phyloP scores from a whole-genome alignment of 192 early-diverging fungal species.

The Rhizophagus prolifer region DNA sequence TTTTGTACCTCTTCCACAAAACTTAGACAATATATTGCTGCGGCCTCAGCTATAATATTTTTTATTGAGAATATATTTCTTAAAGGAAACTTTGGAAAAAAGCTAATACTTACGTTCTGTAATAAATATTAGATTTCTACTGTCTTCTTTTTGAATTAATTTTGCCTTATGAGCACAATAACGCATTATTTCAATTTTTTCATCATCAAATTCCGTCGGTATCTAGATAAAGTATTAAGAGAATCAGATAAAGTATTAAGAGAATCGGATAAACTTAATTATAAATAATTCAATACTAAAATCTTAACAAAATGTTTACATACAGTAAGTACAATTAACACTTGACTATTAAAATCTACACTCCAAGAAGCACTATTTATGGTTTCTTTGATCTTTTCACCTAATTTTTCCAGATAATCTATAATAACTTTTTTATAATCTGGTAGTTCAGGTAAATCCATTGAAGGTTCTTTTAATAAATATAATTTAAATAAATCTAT shows the following conservation, averaged over 20 bases:
- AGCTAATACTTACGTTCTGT: background rate
- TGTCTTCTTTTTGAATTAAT: background rate
- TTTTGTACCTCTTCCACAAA: too few species aligned
- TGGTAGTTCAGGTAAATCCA: background rate
- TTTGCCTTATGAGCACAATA: background rate
- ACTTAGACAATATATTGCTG: too few species aligned
- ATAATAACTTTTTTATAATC: background rate
- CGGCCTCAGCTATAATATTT: too few species aligned
- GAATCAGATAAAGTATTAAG: too few species aligned
- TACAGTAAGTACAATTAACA: background rate
- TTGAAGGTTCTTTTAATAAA: background rate
- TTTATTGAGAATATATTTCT: too few species aligned
- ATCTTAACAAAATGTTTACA: background rate
- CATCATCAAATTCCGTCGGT: background rate
- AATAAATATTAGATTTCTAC: background rate
- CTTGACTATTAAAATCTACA: background rate
- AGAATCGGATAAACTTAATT: too few species aligned
- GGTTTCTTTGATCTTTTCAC: background rate
- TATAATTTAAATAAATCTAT: constrained; percentile 13
- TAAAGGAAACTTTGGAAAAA: too few species aligned
- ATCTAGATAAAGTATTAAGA: background rate
- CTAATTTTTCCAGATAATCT: constrained; percentile 13
- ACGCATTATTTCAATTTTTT: background rate
- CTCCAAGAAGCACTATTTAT: background rate
- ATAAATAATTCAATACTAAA: too few species aligned